Evolutionary conservation across 345 rosid genomes (phyloP), one percentile per base, ranked within the genome.

Genomic region (Populus ilicifolia): DNA sequence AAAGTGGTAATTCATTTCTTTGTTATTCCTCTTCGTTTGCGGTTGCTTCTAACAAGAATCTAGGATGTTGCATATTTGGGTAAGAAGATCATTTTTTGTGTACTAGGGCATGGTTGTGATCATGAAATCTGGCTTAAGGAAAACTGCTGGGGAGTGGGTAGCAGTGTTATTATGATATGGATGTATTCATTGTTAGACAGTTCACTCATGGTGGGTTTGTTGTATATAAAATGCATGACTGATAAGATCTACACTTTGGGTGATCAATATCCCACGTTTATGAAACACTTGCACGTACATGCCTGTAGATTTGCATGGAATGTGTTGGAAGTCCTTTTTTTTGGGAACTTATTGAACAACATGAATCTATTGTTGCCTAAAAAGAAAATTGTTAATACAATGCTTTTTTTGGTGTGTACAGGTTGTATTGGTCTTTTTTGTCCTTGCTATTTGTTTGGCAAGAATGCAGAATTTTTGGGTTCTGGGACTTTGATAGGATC

Each of bases 401-500:
- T 46, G 54, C 61, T 20, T 16, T 71, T 79, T 64, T 25, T 46
- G 39, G 50, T n/a, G 56, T 84, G 76, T 76, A 56, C 84, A 94
- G 97, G 97, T 80, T 86, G 79, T 70, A 78, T 94, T 61, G 98
- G 95, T 63, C 88, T 93, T 73, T 86, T 91, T 63, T 93, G 93
- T 74, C 98, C 98, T 30, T 94, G 98, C 80, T 90, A 84, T 69
- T 67, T 95, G 83, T 95, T 93, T 72, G 99, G 91, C 68, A 92
- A 90, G 87, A 95, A 93, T 75, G 96, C 98, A 48, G 92, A 93
- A 80, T 79, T 80, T 82, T 71, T 95, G 82, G 99, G 97, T 75
- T 95, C 99, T 69, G 98, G 98, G 80, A 92, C 97, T 73, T 84
- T 89, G 59, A 78, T 83, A 46, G 99, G 98, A 73, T 90, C 98